Conservation (phyloP, 208 protist species). For the Crithidia acanthocephali region DNA sequence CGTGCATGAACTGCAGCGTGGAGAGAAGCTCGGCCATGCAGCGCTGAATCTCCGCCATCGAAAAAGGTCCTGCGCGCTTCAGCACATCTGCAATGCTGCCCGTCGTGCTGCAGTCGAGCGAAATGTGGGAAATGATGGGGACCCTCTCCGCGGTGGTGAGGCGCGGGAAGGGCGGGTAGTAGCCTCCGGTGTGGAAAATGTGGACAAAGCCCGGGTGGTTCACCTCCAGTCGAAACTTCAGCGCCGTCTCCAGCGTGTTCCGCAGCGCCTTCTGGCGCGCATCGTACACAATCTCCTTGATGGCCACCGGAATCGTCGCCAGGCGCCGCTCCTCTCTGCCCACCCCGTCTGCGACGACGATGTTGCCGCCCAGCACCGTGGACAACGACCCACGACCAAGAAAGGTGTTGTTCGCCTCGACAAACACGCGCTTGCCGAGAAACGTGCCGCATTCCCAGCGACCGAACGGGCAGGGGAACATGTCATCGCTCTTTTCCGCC, state of each 20-base stretch:
- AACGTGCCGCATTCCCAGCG: constrained; percentile 38
- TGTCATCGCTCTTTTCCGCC: neutral
- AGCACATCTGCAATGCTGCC: constrained; percentile 36
- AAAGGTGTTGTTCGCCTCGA: constrained; percentile 11
- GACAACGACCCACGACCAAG: constrained; percentile 27
- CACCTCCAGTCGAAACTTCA: constrained; percentile 21
- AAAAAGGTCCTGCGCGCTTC: constrained; percentile 27
- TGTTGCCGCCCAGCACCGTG: constrained; percentile 20
- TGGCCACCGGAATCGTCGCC: constrained; percentile 22
- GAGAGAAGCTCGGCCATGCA: constrained; percentile 46
- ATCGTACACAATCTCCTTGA: constrained; percentile 31
- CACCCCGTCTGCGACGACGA: constrained; percentile 21
- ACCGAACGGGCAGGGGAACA: constrained; percentile 18
- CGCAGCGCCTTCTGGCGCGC: constrained; percentile 16
- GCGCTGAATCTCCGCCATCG: constrained; percentile 19
- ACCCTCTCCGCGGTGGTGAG: neutral
- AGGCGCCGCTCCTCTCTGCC: constrained; percentile 13
- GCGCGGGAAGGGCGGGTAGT: neutral
- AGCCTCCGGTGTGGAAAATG: constrained; percentile 20
- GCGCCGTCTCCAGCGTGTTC: constrained; percentile 12
- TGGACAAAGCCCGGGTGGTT: constrained; percentile 28
- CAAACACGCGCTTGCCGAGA: constrained; percentile 23
- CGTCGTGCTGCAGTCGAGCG: constrained; percentile 24
- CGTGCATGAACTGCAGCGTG: constrained; percentile 64
- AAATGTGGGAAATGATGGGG: constrained; percentile 15